Evolutionary conservation across 139 green algal species (phyloP), one percentile per base, ranked within the genome.

Genomic region (Edaphochlamys debaryana): DNA sequence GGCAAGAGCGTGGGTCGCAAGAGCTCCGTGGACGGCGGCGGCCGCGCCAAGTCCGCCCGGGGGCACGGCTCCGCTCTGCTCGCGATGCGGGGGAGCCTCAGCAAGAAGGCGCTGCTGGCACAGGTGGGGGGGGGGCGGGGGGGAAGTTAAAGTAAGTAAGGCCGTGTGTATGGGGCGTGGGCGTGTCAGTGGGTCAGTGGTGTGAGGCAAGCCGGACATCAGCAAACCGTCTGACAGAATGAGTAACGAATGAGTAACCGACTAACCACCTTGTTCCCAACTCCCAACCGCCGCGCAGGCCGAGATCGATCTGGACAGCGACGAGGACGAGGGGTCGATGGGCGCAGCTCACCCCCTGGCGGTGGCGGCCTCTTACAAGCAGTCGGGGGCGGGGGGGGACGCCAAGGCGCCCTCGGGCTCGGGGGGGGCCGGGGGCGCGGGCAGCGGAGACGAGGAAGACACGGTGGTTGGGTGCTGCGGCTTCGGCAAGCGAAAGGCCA

Each of bases 381-480:
- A 17, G 62, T 7, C 30, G 62, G 62, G 27, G 62, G 27, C 29
- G 62, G 29, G 9, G 62, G 62, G 4, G 4, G 29, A 27, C 20
- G 20, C 25, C 15, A 29, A 38, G 25, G 6, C 4, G 62, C 40
- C 1, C 19, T 13, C 29, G 29, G 9, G 6, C 23, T 3, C 8
- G 30, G 42, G 7, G 42, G 42, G 29, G 42, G 69, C 27, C 29
- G 41, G 3, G 3, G 71, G 32, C 4, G 34, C 8, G 36, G 7
- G 15, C 30, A 52, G 62, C 19, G 8, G 37, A 0, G 50, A 68
- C 22, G 1, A 37, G 37, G 71, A 79, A 34, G 71, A 79, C 52
- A 54, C 36, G 71, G 52, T 52, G 22, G 71, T 79, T n/a, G 71
- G 71, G 9, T 79, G 71, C 36, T 79, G 71, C 50, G 71, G 71